phyloP scores from a whole-genome alignment of 768 basidiomycete genomes.

The Collybia nuda region DNA sequence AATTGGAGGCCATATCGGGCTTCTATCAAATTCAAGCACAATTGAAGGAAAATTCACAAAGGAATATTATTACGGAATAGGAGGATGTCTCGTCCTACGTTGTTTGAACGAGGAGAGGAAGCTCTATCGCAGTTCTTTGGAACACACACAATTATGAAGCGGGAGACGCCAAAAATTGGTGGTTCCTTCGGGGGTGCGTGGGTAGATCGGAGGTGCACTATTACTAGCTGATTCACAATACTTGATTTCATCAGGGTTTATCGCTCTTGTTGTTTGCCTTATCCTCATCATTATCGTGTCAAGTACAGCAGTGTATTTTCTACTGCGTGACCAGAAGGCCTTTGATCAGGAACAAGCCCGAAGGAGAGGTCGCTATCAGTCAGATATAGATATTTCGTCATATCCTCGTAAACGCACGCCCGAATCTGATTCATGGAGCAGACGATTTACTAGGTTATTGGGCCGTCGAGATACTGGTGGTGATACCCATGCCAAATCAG shows the following conservation, averaged over 20 bases:
- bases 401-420: slow-evolving; percentile 2
- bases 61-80: background rate
- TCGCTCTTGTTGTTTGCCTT: slow-evolving; percentile 58
- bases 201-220: no score
- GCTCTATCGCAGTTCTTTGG: background rate
- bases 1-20: background rate
- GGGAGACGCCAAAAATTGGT: slow-evolving; percentile 45
- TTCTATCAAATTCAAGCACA: slow-evolving; percentile 1
- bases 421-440: slow-evolving; percentile 3
- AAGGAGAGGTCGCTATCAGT: slow-evolving; percentile 18
- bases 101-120: slow-evolving; percentile 3
- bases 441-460: slow-evolving; percentile 4
- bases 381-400: slow-evolving; percentile 11
- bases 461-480: background rate
- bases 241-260: slow-evolving; percentile 43
- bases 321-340: slow-evolving; percentile 51
- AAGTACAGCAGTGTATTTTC: slow-evolving; percentile 52
- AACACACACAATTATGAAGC: slow-evolving; percentile 15
- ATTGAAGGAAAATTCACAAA: background rate
- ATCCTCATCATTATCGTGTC: slow-evolving; percentile 51
- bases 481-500: background rate
- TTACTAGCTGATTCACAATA: no score
- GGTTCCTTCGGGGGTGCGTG: slow-evolving; percentile 49
- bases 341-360: slow-evolving; percentile 35
- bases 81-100: background rate